Evolutionary conservation across 169 alveolate genomes (phyloP).

Genomic region (Babesia ovata): DNA sequence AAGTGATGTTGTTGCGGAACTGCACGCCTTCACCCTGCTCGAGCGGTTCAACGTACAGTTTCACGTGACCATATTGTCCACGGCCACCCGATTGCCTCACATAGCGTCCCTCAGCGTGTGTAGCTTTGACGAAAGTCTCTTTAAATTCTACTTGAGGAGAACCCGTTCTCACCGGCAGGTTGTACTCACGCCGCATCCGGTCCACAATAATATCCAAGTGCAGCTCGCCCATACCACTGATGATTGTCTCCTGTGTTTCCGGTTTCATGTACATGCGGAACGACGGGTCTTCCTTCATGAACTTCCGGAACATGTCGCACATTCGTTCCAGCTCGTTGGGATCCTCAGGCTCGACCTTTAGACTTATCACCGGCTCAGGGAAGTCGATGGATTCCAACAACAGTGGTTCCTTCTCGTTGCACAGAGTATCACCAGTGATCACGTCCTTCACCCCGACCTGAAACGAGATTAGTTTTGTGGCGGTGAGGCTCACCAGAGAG

Average conservation of each 20-base stretch:
- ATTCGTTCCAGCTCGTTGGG: conserved; percentile 78
- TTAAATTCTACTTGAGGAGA: conserved; percentile 91
- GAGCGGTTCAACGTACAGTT: conserved; percentile 80
- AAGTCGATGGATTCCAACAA: conserved; percentile 80
- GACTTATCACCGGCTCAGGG: conserved; percentile 84
- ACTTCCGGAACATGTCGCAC: conserved; percentile 76
- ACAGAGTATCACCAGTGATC: conserved; percentile 86
- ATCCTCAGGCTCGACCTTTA: conserved; percentile 71
- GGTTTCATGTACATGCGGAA: conserved; percentile 74
- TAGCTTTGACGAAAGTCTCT: conserved; percentile 78
- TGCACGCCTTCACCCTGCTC: conserved; percentile 79
- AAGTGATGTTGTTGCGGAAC: conserved; percentile 78
- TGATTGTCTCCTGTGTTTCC: conserved; percentile 85
- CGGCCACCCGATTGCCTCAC: conserved; percentile 85
- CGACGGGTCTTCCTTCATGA: conserved; percentile 83
- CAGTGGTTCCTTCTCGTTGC: conserved; percentile 67
- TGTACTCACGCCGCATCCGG: conserved; percentile 88
- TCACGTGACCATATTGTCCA: conserved; percentile 88
- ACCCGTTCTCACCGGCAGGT: conserved; percentile 84
- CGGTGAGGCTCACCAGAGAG: conserved; percentile 32
- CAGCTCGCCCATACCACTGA: conserved; percentile 94
- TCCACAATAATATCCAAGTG: conserved; percentile 93
- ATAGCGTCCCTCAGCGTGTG: conserved; percentile 78
- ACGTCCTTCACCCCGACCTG: conserved; percentile 82
- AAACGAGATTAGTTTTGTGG: not conserved